A percentile compares a stretch with the other conserved stretches of the same genome.
These are phyloP conservation scores for Trypanosoma avium DNA, from an alignment of 208 protist species.

Conservation along the genomic window DNA sequence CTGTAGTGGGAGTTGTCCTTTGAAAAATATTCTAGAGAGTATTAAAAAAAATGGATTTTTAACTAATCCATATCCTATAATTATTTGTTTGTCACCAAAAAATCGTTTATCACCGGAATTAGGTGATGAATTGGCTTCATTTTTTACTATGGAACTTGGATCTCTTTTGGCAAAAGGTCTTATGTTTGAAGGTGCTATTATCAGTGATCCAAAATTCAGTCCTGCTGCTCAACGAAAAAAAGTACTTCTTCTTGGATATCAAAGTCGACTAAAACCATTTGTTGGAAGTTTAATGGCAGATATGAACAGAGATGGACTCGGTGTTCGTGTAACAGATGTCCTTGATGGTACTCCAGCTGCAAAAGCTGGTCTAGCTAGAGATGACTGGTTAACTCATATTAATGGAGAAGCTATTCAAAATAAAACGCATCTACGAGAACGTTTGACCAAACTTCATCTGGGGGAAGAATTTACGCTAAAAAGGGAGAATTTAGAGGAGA, in stretches of 20 bases:
- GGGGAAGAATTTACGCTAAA: constrained; percentile 84
- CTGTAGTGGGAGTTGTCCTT: constrained; percentile 55
- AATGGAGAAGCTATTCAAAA: constrained; percentile 66
- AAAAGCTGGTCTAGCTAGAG: constrained; percentile 76
- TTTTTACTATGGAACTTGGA: constrained; percentile 54
- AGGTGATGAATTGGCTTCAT: constrained; percentile 62
- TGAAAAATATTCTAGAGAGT: constrained; percentile 56
- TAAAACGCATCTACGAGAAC: constrained; percentile 79
- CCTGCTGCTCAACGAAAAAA: constrained; percentile 80
- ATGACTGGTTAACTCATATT: constrained; percentile 91
- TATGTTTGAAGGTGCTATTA: constrained; percentile 87
- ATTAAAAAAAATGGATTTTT: constrained; percentile 77
- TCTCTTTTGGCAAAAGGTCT: constrained; percentile 71
- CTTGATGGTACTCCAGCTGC: constrained; percentile 76
- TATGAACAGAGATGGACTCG: constrained; percentile 87
- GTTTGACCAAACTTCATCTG: constrained; percentile 54
- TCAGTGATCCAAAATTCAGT: constrained; percentile 89
- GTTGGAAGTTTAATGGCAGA: constrained; percentile 86
- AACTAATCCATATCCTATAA: constrained; percentile 78
- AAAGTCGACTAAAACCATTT: constrained; percentile 77
- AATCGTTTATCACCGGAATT: constrained; percentile 38
- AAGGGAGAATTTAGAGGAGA: constrained; percentile 81
- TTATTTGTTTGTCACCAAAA: constrained; percentile 68
- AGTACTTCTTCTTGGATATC: constrained; percentile 76
- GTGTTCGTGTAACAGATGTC: constrained; percentile 85